Base-by-base conservation (phyloP, 2,329 filamentous ascomycete genomes). In the Trichoderma sp. region DNA sequence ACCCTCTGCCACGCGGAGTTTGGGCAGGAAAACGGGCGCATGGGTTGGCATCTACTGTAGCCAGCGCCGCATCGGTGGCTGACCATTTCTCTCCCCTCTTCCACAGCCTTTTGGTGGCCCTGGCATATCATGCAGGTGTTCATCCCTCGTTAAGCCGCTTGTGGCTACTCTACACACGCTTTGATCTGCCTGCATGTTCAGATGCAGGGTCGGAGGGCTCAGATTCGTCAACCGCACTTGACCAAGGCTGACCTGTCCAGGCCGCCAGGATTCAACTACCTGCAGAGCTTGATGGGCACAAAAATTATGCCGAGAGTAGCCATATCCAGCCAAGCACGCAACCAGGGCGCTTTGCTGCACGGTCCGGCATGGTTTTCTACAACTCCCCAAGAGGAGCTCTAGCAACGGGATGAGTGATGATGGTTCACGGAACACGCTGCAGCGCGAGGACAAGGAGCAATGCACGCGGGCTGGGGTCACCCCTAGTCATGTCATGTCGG, bases 71-170 rank as follows among this genome's bases (percentile, higher is more conserved):
- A 54, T 53, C 50, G 32, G 58, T 35, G 50, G 13, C 48, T 37
- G 37, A 17, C 48, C 32, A 29, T 45, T 22, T 5, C n/a, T n/a
- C n/a, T 35, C 34, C 39, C 56, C 53, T 61, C 29, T 10, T 8
- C 54, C 29, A 66, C 48, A 19, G 32, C 32, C 45, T 35, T 63
- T 63, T 52, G 52, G 25, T 25, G 57, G 63, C 64, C 67, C 69
- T 70, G 69, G 67, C 64, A 61, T 70, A 48, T 63, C 32, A 66
- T 66, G 63, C 66, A 66, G 48, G 66, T 68, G 52, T 10, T 37
- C 59, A 59, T 59, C 53, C 60, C 52, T 32, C 45, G 19, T 64
- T 70, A 58, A 63, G 52, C 69, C 67, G 65, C 29, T 65, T 59
- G 42, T 17, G 59, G 64, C 59, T 64, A 67, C 58, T 52, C 59